phyloP scores from a whole-genome alignment of 805 yeast genomes.

The Metschnikowia arizonensis region DNA sequence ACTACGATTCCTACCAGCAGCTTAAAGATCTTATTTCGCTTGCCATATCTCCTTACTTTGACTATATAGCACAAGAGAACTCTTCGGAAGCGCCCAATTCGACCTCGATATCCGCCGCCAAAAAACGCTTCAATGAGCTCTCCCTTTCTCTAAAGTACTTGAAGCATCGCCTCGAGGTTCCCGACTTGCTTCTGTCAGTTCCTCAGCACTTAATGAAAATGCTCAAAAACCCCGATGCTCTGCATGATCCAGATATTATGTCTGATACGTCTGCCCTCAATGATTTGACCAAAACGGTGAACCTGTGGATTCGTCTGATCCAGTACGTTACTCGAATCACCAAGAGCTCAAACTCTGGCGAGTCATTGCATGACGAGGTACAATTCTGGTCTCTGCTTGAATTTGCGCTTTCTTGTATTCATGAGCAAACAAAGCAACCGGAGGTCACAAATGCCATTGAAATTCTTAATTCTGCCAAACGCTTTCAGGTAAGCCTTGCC shows the following conservation, averaged over 20 bases:
- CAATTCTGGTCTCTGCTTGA: constrained; percentile 78
- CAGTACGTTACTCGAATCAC: constrained; percentile 52
- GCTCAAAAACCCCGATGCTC: constrained; percentile 23
- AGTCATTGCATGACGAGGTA: constrained; percentile 57
- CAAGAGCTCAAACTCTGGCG: constrained; percentile 53
- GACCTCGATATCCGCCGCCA: constrained; percentile 16
- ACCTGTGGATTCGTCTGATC: constrained; percentile 67
- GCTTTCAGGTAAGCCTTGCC: constrained; percentile 75
- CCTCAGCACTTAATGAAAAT: constrained; percentile 44
- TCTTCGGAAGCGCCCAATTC: constrained; percentile 7
- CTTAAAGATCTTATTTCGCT: constrained; percentile 55
- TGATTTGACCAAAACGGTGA: constrained; percentile 62
- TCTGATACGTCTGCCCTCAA: constrained; percentile 58
- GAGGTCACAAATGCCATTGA: constrained; percentile 56
- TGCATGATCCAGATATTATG: constrained; percentile 21
- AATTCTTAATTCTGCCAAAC: constrained; percentile 61
- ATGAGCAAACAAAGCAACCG: constrained; percentile 52
- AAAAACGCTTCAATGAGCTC: constrained; percentile 66
- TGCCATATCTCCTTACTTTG: constrained; percentile 70
- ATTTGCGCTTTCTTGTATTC: constrained; percentile 49
- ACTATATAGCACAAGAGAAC: constrained; percentile 31
- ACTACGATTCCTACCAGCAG: constrained; percentile 41
- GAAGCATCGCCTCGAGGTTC: constrained; percentile 63
- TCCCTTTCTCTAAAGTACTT: constrained; percentile 63
- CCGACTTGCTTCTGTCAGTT: constrained; percentile 50